A percentile compares a stretch with the other conserved stretches of the same genome.
These are phyloP conservation scores for Fusarium globosum DNA, from an alignment of 2,329 filamentous ascomycete genomes.

Conservation along the genomic window DNA sequence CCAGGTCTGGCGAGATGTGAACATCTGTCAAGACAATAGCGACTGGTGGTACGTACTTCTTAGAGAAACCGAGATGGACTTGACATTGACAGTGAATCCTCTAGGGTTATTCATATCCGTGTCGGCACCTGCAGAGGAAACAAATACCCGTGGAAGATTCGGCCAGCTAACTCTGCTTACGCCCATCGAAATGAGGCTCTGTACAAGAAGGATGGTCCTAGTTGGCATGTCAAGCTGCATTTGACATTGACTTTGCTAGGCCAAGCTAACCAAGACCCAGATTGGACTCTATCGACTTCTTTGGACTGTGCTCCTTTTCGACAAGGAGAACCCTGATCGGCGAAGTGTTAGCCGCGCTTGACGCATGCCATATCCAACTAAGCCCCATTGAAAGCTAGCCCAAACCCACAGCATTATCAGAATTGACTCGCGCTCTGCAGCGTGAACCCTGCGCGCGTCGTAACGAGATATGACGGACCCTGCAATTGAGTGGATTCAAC, in stretches of 20 bases:
- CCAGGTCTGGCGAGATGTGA: neutral
- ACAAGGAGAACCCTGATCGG: neutral
- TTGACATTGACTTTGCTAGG: neutral
- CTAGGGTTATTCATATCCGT: accelerated
- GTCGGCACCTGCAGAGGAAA: neutral
- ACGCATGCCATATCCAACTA: neutral
- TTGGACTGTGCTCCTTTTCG: neutral
- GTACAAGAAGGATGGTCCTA: too few relatives aligned
- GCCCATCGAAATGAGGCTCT: neutral
- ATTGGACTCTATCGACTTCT: neutral
- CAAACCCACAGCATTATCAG: neutral
- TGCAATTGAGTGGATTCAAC: neutral
- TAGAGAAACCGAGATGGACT: accelerated
- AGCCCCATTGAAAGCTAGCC: neutral
- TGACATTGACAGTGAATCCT: accelerated
- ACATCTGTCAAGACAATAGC: neutral
- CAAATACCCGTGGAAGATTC: accelerated
- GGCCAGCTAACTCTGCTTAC: neutral
- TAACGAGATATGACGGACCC: neutral
- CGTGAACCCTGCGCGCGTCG: neutral
- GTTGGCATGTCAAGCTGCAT: too few relatives aligned
- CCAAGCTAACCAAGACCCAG: neutral
- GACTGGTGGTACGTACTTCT: neutral
- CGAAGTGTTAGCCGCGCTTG: neutral
- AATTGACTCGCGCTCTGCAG: neutral